Evolutionary conservation across 495 filamentous ascomycete species (phyloP).

Genomic region (Neurospora sp.): DNA sequence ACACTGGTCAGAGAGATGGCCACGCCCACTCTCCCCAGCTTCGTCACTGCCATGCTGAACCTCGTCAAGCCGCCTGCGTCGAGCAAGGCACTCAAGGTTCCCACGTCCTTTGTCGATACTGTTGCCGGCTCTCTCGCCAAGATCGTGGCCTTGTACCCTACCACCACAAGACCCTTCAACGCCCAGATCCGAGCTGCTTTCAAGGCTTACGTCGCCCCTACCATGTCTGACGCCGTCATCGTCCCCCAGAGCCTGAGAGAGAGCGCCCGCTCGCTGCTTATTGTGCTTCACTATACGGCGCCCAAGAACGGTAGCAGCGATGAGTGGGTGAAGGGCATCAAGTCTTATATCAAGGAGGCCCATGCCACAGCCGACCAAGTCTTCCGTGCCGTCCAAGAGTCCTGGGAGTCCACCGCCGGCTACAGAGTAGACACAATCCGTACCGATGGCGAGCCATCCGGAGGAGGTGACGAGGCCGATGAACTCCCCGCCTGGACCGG

Average conservation of each 20-base stretch:
- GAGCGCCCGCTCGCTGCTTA: slow-evolving; percentile 48
- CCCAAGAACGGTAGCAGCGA: slow-evolving; percentile 61
- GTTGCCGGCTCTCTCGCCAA: slow-evolving; percentile 48
- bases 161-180: slow-evolving; percentile 65
- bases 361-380: slow-evolving; percentile 63
- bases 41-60: slow-evolving; percentile 62
- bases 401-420: slow-evolving; percentile 56
- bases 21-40: slow-evolving; percentile 67
- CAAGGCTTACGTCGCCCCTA: slow-evolving; percentile 46
- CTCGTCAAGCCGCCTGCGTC: slow-evolving; percentile 42
- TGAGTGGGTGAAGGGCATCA: slow-evolving; percentile 62
- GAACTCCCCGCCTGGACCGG: slow-evolving; percentile 62
- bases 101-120: slow-evolving; percentile 43
- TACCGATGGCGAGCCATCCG: slow-evolving; percentile 29
- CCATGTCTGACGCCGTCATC: slow-evolving; percentile 31
- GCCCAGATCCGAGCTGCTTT: slow-evolving; percentile 54
- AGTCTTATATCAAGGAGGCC: slow-evolving; percentile 44
- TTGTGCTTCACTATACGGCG: slow-evolving; percentile 62
- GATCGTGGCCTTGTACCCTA: slow-evolving; percentile 66
- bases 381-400: slow-evolving; percentile 66
- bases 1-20: slow-evolving; percentile 80
- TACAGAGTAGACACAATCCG: slow-evolving; percentile 22
- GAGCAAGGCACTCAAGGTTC: slow-evolving; percentile 28
- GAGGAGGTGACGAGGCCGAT: slow-evolving; percentile 28
- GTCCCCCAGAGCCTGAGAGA: slow-evolving; percentile 40